Conservation (phyloP, 768 basidiomycete species). For the Lactifluus subvellereus region DNA sequence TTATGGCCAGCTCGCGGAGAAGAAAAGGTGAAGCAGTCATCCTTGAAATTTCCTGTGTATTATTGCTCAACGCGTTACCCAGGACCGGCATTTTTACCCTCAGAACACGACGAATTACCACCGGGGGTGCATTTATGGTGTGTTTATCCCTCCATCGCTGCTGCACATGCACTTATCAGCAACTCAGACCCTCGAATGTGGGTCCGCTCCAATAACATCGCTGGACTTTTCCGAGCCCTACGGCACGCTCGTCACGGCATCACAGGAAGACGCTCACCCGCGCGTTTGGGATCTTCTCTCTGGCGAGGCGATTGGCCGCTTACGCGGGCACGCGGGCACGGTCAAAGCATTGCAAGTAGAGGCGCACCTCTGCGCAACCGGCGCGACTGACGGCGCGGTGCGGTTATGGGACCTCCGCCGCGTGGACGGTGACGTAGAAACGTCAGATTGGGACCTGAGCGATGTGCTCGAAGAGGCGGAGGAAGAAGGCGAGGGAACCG, state of each 20-base stretch:
- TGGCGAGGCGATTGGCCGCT: constrained; percentile 78
- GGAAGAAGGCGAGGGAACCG: constrained; percentile 33
- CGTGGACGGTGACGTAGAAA: constrained; percentile 68
- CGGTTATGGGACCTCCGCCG: constrained; percentile 86
- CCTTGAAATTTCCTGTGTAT: not conserved
- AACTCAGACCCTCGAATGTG: constrained; percentile 72
- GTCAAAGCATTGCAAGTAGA: constrained; percentile 95
- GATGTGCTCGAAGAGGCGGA: constrained; percentile 65
- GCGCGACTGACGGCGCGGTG: constrained; percentile 80
- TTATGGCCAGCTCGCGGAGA: constrained; percentile 54
- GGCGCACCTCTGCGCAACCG: constrained; percentile 84
- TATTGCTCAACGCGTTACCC: not conserved
- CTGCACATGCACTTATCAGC: constrained; percentile 15
- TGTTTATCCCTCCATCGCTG: constrained; percentile 13
- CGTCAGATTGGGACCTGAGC: constrained; percentile 48
- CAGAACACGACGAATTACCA: constrained; percentile 94
- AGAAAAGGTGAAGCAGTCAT: constrained; percentile 47
- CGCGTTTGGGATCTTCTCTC: constrained; percentile 93
- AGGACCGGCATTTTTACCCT: constrained; percentile 95
- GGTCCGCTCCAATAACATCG: constrained; percentile 75
- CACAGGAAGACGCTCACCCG: constrained; percentile 79
- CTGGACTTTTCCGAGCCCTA: constrained; percentile 98
- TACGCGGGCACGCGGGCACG: constrained; percentile 73
- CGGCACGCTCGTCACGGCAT: constrained; percentile 84
- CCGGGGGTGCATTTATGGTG: constrained; percentile 98